A percentile compares a stretch with the other conserved stretches of the same genome.
Conservation (phyloP, 73 alveolate species). For the Tetrahymena borealis region DNA sequence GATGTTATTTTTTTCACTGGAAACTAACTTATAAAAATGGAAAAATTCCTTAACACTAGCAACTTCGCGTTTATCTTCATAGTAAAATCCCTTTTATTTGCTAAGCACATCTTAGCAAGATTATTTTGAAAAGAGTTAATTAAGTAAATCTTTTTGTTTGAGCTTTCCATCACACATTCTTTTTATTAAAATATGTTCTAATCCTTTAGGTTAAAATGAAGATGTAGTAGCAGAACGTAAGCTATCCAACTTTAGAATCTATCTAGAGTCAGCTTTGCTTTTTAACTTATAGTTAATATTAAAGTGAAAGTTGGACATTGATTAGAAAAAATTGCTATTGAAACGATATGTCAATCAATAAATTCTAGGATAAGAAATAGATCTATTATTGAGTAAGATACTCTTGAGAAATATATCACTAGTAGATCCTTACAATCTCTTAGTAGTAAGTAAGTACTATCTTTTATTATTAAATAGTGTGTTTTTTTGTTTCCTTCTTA, state of each 20-base stretch:
- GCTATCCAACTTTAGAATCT: background rate
- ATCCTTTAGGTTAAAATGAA: background rate
- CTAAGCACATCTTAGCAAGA: background rate
- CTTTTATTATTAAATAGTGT: too few species aligned
- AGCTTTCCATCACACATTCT: background rate
- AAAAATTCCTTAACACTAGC: background rate
- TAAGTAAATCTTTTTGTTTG: background rate
- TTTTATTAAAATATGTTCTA: background rate
- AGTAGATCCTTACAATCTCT: too few species aligned
- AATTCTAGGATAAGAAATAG: too few species aligned
- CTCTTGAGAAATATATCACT: too few species aligned
- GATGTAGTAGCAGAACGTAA: background rate
- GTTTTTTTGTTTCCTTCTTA: too few species aligned
- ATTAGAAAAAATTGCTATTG: background rate
- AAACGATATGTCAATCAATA: too few species aligned
- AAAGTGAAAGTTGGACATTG: background rate
- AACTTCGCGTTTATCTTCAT: background rate
- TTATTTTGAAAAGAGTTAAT: background rate
- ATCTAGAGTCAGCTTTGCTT: background rate
- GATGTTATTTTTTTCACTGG: background rate
- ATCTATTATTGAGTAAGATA: too few species aligned
- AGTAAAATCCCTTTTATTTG: background rate
- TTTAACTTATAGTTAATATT: background rate
- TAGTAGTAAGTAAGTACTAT: too few species aligned
- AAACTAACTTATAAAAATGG: background rate